phyloP scores from a whole-genome alignment of 306 rosid species.

The Calophaca sinica region DNA sequence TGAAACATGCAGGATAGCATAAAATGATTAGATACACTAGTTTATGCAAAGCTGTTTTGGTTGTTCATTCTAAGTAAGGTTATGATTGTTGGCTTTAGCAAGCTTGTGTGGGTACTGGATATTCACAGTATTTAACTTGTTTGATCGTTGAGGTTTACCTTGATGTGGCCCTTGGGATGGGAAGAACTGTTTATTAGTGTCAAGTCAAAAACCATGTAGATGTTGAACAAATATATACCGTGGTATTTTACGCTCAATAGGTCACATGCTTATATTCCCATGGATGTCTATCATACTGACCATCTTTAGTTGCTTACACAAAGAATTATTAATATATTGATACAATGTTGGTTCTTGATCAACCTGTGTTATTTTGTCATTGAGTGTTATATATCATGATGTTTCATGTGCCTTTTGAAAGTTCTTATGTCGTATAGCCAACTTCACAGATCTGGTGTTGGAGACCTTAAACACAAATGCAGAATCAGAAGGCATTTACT shows the following conservation, averaged over 20 bases:
- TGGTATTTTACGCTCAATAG: conserved; percentile 12
- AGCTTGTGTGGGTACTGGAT: conserved; percentile 13
- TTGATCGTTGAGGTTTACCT: conserved; percentile 29
- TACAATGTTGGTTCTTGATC: conserved; percentile 13
- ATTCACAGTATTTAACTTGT: conserved; percentile 23
- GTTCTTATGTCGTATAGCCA: conserved; percentile 9
- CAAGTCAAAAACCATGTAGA: conserved; percentile 14
- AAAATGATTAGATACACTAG: conserved; percentile 4
- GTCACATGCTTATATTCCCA: background rate
- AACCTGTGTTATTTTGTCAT: conserved; percentile 1
- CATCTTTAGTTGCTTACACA: background rate
- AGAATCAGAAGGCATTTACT: conserved; percentile 28
- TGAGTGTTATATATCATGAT: background rate
- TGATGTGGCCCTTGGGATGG: conserved; percentile 27
- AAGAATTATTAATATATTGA: conserved; percentile 25
- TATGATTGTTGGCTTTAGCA: conserved; percentile 25
- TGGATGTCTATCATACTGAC: background rate
- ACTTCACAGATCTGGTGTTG: conserved; percentile 32
- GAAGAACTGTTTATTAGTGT: conserved; percentile 3
- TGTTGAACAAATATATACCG: background rate
- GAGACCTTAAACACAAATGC: conserved; percentile 9
- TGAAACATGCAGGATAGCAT: background rate
- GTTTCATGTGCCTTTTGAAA: conserved; percentile 18
- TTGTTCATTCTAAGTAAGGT: conserved; percentile 24
- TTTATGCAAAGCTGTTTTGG: conserved; percentile 10